Base-by-base conservation (phyloP, 2,329 filamentous ascomycete genomes). In the Cordyceps cateniannulata region DNA sequence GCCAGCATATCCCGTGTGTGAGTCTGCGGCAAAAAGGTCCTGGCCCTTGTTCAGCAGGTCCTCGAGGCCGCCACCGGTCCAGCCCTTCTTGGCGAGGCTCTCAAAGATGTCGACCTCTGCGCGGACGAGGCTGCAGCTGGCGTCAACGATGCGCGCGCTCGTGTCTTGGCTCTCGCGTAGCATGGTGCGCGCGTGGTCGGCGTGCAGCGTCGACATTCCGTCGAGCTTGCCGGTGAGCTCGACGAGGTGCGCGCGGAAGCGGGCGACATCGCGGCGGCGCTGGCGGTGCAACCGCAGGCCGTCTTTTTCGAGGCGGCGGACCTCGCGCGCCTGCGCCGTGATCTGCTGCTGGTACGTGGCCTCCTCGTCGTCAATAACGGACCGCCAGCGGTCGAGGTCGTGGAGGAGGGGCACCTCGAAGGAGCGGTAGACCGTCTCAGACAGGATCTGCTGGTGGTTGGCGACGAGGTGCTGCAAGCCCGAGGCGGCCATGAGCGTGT, bases 101-200 rank as follows among this genome's bases (percentile, higher is more conserved):
- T 89, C 86, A 62, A 87, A 88, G 29, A 89, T 88, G 71, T 89
- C 86, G 22, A 89, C 83, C 73, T 89, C 86, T 59, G 86, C 86
- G 20, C 86, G 77, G 14, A 88, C 85, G 12, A 89, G 77, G 63
- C 82, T 85, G 67, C 85, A 87, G 67, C 83, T 82, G 20, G 85
- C 84, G 61, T 88, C 85, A 20, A 87, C 79, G 65, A 88, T 86
- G 64, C 78, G 77, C 27, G 72, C 76, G 66, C 84, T 86, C 65
- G 85, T 85, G 66, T 87, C 85, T 71, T 88, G 85, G 68, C 83
- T 84, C 69, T 88, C 85, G 62, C 83, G 75, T 59, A 88, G 71
- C 64, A 88, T 66, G 0, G 80, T 80, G 32, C 81, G 75, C n/a
- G 84, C 81, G 68, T 88, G 85, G 60, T 81, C 79, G 20, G 77